These are phyloP conservation scores for Lachnellula willkommii DNA, from an alignment of 2,329 filamentous ascomycete species.

Conservation along the genomic window DNA sequence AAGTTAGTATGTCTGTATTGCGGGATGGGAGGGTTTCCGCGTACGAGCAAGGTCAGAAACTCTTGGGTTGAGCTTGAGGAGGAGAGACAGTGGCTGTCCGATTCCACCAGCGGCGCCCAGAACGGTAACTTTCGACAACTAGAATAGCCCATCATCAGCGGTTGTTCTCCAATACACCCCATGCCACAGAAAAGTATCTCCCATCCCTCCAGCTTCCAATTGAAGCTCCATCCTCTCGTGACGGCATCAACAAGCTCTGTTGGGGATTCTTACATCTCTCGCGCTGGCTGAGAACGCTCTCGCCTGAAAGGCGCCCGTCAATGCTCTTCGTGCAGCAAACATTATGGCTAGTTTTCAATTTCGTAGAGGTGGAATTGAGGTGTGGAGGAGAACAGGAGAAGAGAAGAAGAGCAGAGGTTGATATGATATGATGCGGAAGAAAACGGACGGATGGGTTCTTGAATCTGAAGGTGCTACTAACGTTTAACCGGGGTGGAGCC, in stretches of 20 bases:
- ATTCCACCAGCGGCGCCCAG: conserved; percentile 97
- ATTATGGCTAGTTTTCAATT: conserved; percentile 45
- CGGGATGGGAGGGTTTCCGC: neutral
- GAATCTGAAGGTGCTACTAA: too few species aligned
- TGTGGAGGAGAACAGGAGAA: neutral
- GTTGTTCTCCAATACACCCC: conserved; percentile 9
- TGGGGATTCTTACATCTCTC: conserved; percentile 57
- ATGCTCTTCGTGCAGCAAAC: conserved; percentile 64
- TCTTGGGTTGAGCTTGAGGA: conserved; percentile 97
- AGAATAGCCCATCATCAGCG: conserved; percentile 19
- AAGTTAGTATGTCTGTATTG: neutral
- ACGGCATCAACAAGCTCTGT: too few species aligned
- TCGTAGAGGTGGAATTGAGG: neutral
- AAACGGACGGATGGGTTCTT: too few species aligned
- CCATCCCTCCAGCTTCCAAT: neutral
- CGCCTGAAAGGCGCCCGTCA: conserved; percentile 57
- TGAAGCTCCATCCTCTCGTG: neutral
- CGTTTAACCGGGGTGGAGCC: too few species aligned
- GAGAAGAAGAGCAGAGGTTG: neutral
- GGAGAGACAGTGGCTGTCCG: conserved; percentile 93
- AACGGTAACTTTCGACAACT: conserved; percentile 97
- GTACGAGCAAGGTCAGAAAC: conserved; percentile 41
- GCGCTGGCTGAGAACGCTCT: conserved; percentile 78
- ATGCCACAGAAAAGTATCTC: neutral
- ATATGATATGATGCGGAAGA: neutral